Conservation (phyloP, 495 filamentous ascomycete genomes). For the Neurospora cerealis region DNA sequence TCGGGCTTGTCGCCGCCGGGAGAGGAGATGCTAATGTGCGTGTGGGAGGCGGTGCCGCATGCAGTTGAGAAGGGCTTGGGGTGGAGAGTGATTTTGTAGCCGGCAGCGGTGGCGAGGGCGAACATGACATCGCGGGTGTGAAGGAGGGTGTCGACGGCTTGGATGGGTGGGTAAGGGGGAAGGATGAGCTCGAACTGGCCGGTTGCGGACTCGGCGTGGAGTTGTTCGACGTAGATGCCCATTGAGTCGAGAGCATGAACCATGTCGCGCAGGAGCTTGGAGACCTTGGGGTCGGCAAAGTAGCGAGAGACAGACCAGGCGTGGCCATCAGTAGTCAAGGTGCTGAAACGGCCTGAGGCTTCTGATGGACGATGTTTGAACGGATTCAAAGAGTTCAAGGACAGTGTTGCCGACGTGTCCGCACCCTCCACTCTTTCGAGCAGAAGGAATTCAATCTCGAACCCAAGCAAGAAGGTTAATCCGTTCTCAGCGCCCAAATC, state of each 20-base stretch:
- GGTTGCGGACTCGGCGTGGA: conserved; percentile 64
- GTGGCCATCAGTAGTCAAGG: conserved; percentile 38
- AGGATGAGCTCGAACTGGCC: conserved; percentile 82
- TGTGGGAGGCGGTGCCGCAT: conserved; percentile 56
- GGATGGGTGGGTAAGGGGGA: conserved; percentile 50
- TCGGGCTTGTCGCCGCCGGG: conserved; percentile 24
- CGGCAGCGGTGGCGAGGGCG: conserved; percentile 45
- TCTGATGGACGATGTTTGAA: background rate
- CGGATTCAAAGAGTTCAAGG: background rate
- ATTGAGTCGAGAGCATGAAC: conserved; percentile 43
- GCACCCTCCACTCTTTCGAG: conserved; percentile 32
- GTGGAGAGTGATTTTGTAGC: conserved; percentile 63
- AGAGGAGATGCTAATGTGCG: conserved; percentile 54
- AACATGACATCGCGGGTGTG: conserved; percentile 62
- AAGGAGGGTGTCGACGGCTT: conserved; percentile 63
- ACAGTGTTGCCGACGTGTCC: conserved; percentile 15
- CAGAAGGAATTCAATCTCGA: conserved; percentile 78
- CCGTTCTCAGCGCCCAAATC: conserved; percentile 36
- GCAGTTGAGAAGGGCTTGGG: conserved; percentile 56
- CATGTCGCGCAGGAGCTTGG: conserved; percentile 57
- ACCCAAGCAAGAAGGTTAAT: conserved; percentile 54
- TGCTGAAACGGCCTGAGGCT: conserved; percentile 11
- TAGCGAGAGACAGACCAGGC: conserved; percentile 51
- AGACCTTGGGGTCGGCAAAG: conserved; percentile 41
- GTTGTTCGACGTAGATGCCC: conserved; percentile 60